These are phyloP conservation scores for Hypericum androsaemum DNA, from an alignment of 345 rosid species.

Conservation along the genomic window DNA sequence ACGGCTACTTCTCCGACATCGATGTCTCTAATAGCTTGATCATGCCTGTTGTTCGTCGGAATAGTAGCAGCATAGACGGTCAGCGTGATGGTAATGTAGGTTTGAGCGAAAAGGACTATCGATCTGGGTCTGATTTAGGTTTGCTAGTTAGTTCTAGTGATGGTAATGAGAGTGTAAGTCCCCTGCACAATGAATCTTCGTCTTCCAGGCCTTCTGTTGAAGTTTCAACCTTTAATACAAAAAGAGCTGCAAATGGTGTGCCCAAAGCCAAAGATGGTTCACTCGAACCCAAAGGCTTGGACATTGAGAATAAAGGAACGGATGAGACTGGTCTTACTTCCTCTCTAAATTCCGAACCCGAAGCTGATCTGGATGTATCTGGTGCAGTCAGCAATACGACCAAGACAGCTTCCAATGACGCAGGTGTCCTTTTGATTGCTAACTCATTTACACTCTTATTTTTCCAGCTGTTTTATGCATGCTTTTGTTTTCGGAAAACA, in stretches of 20 bases:
- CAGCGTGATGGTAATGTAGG: constrained; percentile 8
- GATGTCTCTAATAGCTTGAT: constrained; percentile 29
- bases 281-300: constrained; percentile 7
- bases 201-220: constrained; percentile 10
- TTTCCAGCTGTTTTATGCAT: no score
- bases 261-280: constrained; percentile 11
- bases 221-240: constrained; percentile 9
- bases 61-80: constrained; percentile 11
- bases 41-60: constrained; percentile 12
- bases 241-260: constrained; percentile 13
- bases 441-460: background rate
- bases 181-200: background rate
- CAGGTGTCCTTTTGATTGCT: constrained; percentile 29
- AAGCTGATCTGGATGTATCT: constrained; percentile 13
- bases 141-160: constrained; percentile 4
- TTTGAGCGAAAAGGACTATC: constrained; percentile 14
- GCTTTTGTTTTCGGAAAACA: no score
- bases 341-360: constrained; percentile 15
- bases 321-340: constrained; percentile 16
- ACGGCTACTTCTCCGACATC: constrained; percentile 47
- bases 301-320: constrained; percentile 14
- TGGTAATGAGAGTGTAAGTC: constrained; percentile 15
- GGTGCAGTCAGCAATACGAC: constrained; percentile 10
- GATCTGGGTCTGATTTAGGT: constrained; percentile 16
- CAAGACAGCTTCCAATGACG: constrained; percentile 27